Evolutionary conservation across 2,329 filamentous ascomycete species (phyloP).

Genomic region (Cladosporium austrohemisphaericum): DNA sequence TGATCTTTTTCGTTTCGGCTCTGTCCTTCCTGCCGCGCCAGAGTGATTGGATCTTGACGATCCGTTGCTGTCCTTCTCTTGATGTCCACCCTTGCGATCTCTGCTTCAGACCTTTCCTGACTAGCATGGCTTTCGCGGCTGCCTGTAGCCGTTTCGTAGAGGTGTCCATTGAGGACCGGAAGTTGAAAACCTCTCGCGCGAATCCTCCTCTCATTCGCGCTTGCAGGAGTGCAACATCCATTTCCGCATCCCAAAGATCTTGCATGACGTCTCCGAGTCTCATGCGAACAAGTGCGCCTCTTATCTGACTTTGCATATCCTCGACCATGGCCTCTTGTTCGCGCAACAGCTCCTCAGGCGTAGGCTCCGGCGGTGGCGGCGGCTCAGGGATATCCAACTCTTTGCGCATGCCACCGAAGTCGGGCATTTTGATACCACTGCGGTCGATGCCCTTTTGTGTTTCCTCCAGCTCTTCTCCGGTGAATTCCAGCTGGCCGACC

Average conservation of each 20-base stretch:
- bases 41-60: slow-evolving; percentile 78
- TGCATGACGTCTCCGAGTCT: slow-evolving; percentile 81
- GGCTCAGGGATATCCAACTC: slow-evolving; percentile 86
- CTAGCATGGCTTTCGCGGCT: slow-evolving; percentile 69
- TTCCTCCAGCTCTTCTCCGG: slow-evolving; percentile 93
- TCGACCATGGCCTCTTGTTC: slow-evolving; percentile 69
- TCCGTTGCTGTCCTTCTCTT: slow-evolving; percentile 57
- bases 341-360: slow-evolving; percentile 78
- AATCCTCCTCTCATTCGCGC: slow-evolving; percentile 84
- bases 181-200: slow-evolving; percentile 75
- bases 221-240: slow-evolving; percentile 75
- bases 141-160: slow-evolving; percentile 82
- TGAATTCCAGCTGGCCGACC: slow-evolving; percentile 93
- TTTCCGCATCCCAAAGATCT: slow-evolving; percentile 80
- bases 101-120: slow-evolving; percentile 59
- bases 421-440: slow-evolving; percentile 91
- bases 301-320: slow-evolving; percentile 82
- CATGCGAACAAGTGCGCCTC: slow-evolving; percentile 75
- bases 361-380: slow-evolving; percentile 68
- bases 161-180: slow-evolving; percentile 74
- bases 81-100: slow-evolving; percentile 66
- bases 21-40: slow-evolving; percentile 62
- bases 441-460: slow-evolving; percentile 97
- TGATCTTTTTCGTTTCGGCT: slow-evolving; percentile 45
- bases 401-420: slow-evolving; percentile 94